A percentile compares a stretch with the other conserved stretches of the same genome.
Conservation (phyloP, 805 yeast genomes). For the Wickerhamiella sorbophila region DNA sequence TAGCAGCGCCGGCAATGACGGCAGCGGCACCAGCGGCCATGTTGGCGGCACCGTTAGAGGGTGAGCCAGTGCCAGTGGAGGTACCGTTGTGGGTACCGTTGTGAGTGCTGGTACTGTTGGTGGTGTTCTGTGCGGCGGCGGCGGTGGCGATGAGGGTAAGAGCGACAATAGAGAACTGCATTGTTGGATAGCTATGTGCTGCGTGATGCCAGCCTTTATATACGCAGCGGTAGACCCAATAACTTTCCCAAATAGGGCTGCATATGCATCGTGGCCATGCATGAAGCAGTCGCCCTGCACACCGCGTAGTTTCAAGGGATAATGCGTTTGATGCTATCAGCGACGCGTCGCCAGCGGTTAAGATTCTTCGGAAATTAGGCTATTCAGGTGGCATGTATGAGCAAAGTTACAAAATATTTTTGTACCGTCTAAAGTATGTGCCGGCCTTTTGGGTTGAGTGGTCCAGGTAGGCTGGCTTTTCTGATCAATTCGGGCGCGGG, state of each 20-base stretch:
- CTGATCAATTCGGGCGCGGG: too few relatives aligned
- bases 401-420: too few relatives aligned
- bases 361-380: too few relatives aligned
- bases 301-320: background rate
- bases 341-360: too few relatives aligned
- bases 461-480: too few relatives aligned
- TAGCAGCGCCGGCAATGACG: constrained; percentile 16
- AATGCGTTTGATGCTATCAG: background rate
- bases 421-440: too few relatives aligned
- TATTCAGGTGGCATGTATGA: too few relatives aligned
- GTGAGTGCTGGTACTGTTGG: constrained; percentile 4
- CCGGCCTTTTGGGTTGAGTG: too few relatives aligned
- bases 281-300: background rate
- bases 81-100: constrained; percentile 4
- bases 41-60: constrained; percentile 7
- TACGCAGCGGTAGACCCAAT: background rate
- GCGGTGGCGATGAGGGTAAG: constrained; percentile 14
- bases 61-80: constrained; percentile 2
- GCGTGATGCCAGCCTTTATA: too few relatives aligned
- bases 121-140: constrained; percentile 7
- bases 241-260: background rate
- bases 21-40: constrained; percentile 15
- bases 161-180: constrained; percentile 15
- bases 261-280: background rate
- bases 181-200: too few relatives aligned